phyloP scores from a whole-genome alignment of 2,329 filamentous ascomycete genomes.

The Anisogramma anomala region DNA sequence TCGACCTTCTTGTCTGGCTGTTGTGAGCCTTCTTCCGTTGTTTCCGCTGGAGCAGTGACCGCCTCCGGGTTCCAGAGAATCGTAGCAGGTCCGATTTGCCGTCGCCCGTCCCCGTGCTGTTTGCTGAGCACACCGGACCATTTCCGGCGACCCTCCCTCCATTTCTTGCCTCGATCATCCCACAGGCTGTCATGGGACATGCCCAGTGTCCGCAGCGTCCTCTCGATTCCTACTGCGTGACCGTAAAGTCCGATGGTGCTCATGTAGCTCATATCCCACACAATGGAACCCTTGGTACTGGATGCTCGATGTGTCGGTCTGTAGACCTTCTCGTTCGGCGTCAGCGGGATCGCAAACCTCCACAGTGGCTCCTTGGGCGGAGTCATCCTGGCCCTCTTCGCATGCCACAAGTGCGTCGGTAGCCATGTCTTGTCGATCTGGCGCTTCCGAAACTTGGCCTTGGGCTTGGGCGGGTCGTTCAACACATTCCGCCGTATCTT shows the following conservation, averaged over 20 bases:
- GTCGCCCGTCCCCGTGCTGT: constrained; percentile 39
- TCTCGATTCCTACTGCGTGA: constrained; percentile 47
- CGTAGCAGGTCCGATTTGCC: constrained; percentile 59
- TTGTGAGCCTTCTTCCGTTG: constrained; percentile 9
- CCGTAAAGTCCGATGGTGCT: constrained; percentile 75
- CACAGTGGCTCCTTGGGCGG: constrained; percentile 68
- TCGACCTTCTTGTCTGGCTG: constrained; percentile 13
- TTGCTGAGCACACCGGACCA: constrained; percentile 40
- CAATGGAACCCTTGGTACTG: constrained; percentile 62
- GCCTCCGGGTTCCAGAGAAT: constrained; percentile 59
- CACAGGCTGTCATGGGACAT: constrained; percentile 49
- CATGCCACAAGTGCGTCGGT: constrained; percentile 87
- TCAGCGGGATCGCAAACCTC: constrained; percentile 77
- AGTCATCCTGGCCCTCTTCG: constrained; percentile 85
- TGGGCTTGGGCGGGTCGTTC: constrained; percentile 44
- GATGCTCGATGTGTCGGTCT: constrained; percentile 73
- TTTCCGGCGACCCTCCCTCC: constrained; percentile 45
- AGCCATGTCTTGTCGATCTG: constrained; percentile 87
- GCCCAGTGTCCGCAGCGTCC: constrained; percentile 55
- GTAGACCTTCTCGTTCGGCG: constrained; percentile 82
- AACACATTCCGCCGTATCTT: constrained; percentile 61
- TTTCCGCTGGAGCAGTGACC: constrained; percentile 14
- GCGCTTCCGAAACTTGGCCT: constrained; percentile 67
- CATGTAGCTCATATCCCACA: constrained; percentile 93
- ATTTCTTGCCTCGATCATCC: constrained; percentile 54